Percentiles rank a stretch among this genome's conserved stretches.
Conservation (phyloP, 371 early-diverging fungal species). For the Paraphysoderma sedebokerense region DNA sequence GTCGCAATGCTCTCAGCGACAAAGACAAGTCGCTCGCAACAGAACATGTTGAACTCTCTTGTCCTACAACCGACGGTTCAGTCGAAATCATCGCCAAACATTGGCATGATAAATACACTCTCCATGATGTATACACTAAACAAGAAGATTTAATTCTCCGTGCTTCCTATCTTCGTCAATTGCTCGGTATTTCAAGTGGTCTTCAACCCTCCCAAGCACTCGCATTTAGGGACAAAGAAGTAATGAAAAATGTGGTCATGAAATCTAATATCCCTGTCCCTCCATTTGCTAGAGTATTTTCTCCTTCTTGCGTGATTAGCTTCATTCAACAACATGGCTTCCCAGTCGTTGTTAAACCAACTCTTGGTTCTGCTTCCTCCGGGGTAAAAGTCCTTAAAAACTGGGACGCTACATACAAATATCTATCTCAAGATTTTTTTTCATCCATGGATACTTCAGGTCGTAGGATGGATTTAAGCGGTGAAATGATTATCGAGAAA, state of each 20-base stretch:
- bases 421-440: conserved; percentile 11
- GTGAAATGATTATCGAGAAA: conserved; percentile 17
- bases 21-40: conserved; percentile 1
- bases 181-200: conserved; percentile 5
- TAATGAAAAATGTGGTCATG: conserved; percentile 12
- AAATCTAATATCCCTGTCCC: conserved; percentile 12
- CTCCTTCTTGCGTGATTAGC: conserved; percentile 10
- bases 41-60: conserved; percentile 3
- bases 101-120: conserved; percentile 7
- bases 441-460: conserved; percentile 5
- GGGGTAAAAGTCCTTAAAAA: conserved; percentile 10
- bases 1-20: conserved; percentile 2
- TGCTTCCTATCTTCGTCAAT: conserved; percentile 10
- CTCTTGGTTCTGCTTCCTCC: conserved; percentile 14
- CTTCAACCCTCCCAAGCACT: conserved; percentile 5
- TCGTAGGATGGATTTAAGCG: conserved; percentile 3
- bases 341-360: conserved; percentile 20
- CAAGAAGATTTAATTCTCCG: conserved; percentile 21
- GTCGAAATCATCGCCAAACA: conserved; percentile 9
- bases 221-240: conserved; percentile 16
- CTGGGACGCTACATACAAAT: conserved; percentile 6
- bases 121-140: conserved; percentile 16
- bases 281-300: conserved; percentile 7
- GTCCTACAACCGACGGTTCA: conserved; percentile 5
- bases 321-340: conserved; percentile 11